Percentiles rank a stretch among this genome's conserved stretches.
These are phyloP conservation scores for Vaccinium corymbosum DNA, from an alignment of 148 eudicot species.

Conservation along the genomic window DNA sequence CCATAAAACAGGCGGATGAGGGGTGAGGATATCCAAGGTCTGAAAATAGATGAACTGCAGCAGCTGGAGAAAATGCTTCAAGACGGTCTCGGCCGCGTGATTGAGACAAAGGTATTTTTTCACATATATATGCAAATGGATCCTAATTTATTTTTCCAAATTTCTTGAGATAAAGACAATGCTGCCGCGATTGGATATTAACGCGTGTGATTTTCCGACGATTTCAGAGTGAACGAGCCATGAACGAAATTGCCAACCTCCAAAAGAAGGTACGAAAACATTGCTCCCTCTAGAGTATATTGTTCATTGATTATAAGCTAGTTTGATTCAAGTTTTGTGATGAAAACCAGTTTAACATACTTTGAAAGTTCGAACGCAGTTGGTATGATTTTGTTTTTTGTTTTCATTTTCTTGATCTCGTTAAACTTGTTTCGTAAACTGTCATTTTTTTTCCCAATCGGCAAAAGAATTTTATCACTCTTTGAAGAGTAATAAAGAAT, in stretches of 20 bases:
- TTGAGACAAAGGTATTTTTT: conserved; percentile 36
- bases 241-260: conserved; percentile 39
- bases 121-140: neutral
- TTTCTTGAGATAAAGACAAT: neutral
- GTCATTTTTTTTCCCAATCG: no score
- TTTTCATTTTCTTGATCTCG: neutral
- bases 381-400: neutral
- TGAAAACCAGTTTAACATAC: neutral
- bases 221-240: conserved; percentile 38
- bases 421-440: no score
- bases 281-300: neutral
- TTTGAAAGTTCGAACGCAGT: neutral
- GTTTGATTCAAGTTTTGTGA: neutral
- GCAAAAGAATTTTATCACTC: no score
- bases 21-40: conserved; percentile 49
- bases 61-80: conserved; percentile 43
- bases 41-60: conserved; percentile 39
- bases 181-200: neutral
- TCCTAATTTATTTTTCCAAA: neutral
- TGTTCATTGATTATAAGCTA: neutral
- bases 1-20: conserved; percentile 26
- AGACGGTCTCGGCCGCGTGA: conserved; percentile 38
- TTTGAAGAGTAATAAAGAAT: no score
- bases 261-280: conserved; percentile 34
- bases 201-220: neutral